phyloP scores from a whole-genome alignment of 2,329 filamentous ascomycete genomes.

The Tolypocladium album region DNA sequence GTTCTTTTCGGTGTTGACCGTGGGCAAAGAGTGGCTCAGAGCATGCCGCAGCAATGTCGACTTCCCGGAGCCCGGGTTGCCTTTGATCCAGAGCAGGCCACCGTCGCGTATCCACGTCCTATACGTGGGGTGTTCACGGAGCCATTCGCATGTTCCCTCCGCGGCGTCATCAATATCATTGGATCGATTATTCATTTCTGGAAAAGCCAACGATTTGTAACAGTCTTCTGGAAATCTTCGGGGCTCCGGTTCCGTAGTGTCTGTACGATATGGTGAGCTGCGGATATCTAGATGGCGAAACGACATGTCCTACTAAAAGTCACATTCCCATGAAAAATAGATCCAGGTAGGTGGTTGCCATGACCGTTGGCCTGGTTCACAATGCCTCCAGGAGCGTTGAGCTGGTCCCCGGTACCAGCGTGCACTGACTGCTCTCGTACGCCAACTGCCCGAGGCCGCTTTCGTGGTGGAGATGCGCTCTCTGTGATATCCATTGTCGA shows the following conservation, averaged over 20 bases:
- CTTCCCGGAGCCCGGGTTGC: constrained; percentile 29
- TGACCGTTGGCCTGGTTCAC: no score
- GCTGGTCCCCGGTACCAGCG: no score
- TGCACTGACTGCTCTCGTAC: no score
- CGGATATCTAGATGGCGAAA: no score
- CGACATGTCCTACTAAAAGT: neutral
- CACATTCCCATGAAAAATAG: no score
- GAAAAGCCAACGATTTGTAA: constrained; percentile 19
- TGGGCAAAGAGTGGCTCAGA: constrained; percentile 8
- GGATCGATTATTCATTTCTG: constrained; percentile 14
- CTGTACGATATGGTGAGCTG: neutral
- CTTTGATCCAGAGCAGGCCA: constrained; percentile 25
- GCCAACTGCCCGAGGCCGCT: no score
- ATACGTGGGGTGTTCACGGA: constrained; percentile 13
- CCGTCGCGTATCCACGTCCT: constrained; percentile 10
- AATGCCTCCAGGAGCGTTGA: no score
- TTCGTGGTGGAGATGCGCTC: no score
- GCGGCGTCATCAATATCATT: constrained; percentile 11
- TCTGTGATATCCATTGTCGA: no score
- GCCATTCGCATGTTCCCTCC: constrained; percentile 21
- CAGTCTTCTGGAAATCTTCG: constrained; percentile 6
- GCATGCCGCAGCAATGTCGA: constrained; percentile 25
- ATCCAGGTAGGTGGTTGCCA: no score
- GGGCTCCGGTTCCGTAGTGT: neutral
- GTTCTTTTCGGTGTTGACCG: no score